Evolutionary conservation across 495 filamentous ascomycete genomes (phyloP), one percentile per base, ranked within the genome.

Genomic region (Cladorrhinum samala): DNA sequence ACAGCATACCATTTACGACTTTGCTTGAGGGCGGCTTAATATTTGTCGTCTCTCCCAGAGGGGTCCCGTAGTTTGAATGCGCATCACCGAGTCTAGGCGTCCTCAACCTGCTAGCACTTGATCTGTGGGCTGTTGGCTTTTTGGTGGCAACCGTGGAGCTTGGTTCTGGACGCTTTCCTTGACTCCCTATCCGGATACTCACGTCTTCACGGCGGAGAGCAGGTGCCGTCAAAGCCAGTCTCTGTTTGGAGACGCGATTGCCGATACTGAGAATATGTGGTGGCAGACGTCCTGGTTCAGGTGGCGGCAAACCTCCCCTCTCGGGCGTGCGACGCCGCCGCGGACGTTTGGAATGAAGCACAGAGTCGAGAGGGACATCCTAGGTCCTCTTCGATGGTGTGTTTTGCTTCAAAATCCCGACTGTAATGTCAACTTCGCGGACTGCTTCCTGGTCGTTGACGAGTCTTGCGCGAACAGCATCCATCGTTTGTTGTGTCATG

Each of bases 151-250:
- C 27, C 16, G 46, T 62, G 1, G 61, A 60, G 23, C 44, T 57
- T 17, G 50, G 45, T 27, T 57, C 64, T 23, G 64, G 55, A 2
- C 53, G 54, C 46, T 63, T 69, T 33, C 68, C 68, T 48, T 68
- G 69, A 41, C 64, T 72, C 4, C 71, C 71, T 41, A 75, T 61
- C 30, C 58, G 69, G 16, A 75, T 65, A 40, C 33, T 66, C 18
- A 72, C 55, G 36, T 62, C 54, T 2, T 56, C 39, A 16, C 51
- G 47, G 24, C 38, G 30, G 14, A 59, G 42, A 9, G 23, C 27
- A 37, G 18, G 41, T 19, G 36, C 16, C 14, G 25, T 14, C 5
- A 43, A 16, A 38, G 43, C 17, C 30, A 30, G 47, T 40, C 16
- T 40, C 18, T 23, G 42, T 23, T 24, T 23, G 4, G 13, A 19